Base-by-base conservation (phyloP, 148 eudicot species). In the Nyssa sinensis region DNA sequence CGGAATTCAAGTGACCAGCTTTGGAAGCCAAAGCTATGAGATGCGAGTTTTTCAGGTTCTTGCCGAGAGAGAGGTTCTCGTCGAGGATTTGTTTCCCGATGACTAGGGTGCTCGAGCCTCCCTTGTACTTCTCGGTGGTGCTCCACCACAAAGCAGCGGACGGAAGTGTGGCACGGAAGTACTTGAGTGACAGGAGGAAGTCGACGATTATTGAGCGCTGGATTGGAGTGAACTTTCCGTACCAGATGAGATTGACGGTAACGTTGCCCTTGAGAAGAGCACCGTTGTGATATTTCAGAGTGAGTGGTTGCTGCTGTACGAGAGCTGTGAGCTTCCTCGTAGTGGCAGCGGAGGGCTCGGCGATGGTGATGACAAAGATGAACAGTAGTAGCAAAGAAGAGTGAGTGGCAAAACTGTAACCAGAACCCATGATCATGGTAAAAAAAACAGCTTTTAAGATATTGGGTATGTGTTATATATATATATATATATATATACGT, bases 101-200 rank as follows among this genome's bases (percentile, higher is more conserved):
- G 23, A 31, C 67, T 44, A 89, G 77, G 63, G 72, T 66, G 62
- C 70, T 39, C 23, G 80, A 34, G 23, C 88, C 86, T 12, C 85
- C 82, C 10, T 76, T 79, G 91, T 89, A 91, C n/a, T 82, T 86
- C 67, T 81, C 82, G 1, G 88, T 91, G 17, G 88, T 85, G 29
- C 73, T 39, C 97, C 97, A 91, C 93, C 97, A 91, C 0, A 90
- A 76, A 0, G 93, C 73, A 28, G 78, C 90, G 14, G 93, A 87
- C 28, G 97, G 97, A 0, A 14, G 84, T 5, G 76, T 81, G 12
- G 70, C 16, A 1, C 35, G 41, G 0, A 66, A 10, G 19, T 89
- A 70, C 27, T 29, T 34, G 27, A 91, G 74, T 0, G 97, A 92
- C 10, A 67, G 68, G 74, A 88, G 78, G 83, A 87, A 92, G 62